Evolutionary conservation across 306 rosid species (phyloP), one percentile per base, ranked within the genome.

Genomic region (Citrullus mucosospermus): DNA sequence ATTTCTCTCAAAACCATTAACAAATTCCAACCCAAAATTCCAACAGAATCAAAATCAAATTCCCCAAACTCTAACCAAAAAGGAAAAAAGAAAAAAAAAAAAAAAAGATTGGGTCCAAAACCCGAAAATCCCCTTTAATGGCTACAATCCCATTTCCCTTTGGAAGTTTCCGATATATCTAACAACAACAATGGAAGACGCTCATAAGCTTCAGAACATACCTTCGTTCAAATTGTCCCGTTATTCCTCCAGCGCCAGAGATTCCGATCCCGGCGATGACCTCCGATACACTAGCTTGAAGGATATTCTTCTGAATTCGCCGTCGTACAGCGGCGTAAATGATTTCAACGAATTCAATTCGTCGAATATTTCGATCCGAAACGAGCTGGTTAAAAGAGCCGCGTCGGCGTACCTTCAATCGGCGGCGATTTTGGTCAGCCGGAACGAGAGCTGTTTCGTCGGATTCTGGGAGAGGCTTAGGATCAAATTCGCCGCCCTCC

Each of bases 391-490:
- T 9, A 91, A 89, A 79, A 89, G 87, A 2, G 92, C 91, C 1
- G 94, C 96, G 20, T 93, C 94, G 0, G 85, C 83, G 8, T 91
- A 93, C 44, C 81, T 93, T 1, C 94, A 88, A 72, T 88, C 96
- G 1, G 57, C 96, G 0, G 87, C 82, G 2, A 12, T 82, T 4
- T 66, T 88, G 75, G 83, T 46, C 16, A 81, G 85, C n/a, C 82
- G 82, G 48, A 84, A 91, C 48, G 78, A 79, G 16, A 84, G 77
- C 18, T 77, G 81, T 73, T 56, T 89, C 20, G 78, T 63, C 9
- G 79, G 78, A 6, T 87, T 92, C 38, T 85, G 90, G 91, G 88
- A 62, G 69, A 86, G 79, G 77, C 7, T 90, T 0, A 76, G 83
- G 84, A 78, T 9, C 34, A 79, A 30, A 55, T 48, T 73, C 60